Conservation (phyloP, 192 early-diverging fungal species). For the Coemansia sp. region DNA sequence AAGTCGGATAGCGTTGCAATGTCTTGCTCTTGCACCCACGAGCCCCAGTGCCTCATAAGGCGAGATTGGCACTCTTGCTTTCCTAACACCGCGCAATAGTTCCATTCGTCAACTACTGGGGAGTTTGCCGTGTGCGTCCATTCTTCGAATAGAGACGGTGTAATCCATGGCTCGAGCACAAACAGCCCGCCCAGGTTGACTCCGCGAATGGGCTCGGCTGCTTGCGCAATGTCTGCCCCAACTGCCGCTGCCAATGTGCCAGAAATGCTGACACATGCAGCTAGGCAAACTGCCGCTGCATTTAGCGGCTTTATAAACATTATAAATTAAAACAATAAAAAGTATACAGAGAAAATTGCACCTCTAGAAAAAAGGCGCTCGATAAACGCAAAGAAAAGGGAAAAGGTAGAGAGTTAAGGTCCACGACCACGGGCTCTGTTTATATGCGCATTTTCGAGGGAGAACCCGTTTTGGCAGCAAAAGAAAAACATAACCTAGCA, state of each 20-base stretch:
- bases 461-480: neutral
- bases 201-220: conserved; percentile 55
- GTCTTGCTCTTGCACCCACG: conserved; percentile 63
- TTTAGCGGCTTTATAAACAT: neutral
- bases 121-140: conserved; percentile 35
- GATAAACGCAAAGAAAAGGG: neutral
- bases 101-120: conserved; percentile 64
- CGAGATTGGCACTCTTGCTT: conserved; percentile 52
- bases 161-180: conserved; percentile 68
- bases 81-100: conserved; percentile 59
- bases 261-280: neutral
- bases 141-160: conserved; percentile 45
- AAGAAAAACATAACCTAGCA: neutral
- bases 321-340: neutral
- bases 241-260: neutral
- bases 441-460: neutral
- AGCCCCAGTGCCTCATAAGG: conserved; percentile 59
- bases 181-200: conserved; percentile 73
- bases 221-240: neutral
- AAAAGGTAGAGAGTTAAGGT: neutral
- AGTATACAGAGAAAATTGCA: conserved; percentile 4
- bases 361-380: neutral
- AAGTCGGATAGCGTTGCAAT: conserved; percentile 56
- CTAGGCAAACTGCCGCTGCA: neutral
- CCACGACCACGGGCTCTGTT: neutral